Evolutionary conservation across 108 stramenopile species (phyloP).

Genomic region (Pseudonitzschia delicatissima): DNA sequence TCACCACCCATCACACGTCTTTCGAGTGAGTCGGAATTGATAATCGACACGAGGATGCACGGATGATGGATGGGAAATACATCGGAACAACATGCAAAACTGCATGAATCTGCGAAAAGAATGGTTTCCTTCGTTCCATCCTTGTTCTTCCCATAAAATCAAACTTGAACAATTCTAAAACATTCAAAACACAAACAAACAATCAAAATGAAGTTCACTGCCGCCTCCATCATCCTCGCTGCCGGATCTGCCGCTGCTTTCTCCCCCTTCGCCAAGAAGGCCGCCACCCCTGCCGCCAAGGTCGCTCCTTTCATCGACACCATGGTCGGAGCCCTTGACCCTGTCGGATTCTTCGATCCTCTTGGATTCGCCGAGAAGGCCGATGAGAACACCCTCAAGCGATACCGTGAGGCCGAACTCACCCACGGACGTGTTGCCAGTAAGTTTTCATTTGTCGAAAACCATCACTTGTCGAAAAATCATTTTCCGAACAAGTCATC

Average conservation of each 20-base stretch:
- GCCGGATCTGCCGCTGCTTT: constrained; percentile 41
- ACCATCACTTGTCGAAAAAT: no score
- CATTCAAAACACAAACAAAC: not conserved
- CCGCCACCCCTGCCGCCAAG: not conserved
- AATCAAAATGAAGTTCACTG: constrained; percentile 17
- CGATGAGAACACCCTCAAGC: constrained; percentile 64
- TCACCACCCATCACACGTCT: no score
- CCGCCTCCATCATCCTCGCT: constrained; percentile 17
- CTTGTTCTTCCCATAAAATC: not conserved
- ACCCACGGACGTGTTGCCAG: constrained; percentile 76
- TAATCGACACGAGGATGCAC: no score
- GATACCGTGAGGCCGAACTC: constrained; percentile 89
- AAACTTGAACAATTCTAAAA: not conserved
- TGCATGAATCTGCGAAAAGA: not conserved
- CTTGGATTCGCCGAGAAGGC: constrained; percentile 72
- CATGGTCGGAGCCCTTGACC: constrained; percentile 53
- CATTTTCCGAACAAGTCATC: not conserved
- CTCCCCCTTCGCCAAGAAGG: constrained; percentile 23
- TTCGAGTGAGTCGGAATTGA: no score
- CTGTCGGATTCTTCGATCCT: constrained; percentile 65
- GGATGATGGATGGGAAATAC: no score
- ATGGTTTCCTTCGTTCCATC: not conserved
- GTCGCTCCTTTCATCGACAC: constrained; percentile 6
- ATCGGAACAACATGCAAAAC: no score
- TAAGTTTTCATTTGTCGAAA: no score